A percentile compares a stretch with the other conserved stretches of the same genome.
Conservation (phyloP, 768 basidiomycete species). For the Paxillus rubicundulus region DNA sequence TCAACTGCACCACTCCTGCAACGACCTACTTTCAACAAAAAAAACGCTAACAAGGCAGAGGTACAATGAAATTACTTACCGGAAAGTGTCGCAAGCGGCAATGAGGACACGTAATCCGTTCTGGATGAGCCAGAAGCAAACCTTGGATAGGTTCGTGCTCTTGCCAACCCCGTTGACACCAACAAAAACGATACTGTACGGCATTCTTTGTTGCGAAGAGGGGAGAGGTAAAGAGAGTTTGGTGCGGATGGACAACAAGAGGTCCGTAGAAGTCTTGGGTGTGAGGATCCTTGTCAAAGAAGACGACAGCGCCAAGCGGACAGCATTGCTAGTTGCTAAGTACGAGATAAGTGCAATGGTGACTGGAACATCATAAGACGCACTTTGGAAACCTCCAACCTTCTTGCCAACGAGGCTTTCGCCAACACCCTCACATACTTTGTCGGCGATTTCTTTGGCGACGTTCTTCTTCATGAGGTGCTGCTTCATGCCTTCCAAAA, state of each 20-base stretch:
- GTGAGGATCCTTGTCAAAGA: conserved; percentile 93
- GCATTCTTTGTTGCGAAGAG: conserved; percentile 73
- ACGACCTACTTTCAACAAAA: background rate
- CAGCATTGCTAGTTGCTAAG: conserved; percentile 79
- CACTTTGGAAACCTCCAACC: conserved; percentile 87
- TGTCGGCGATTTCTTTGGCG: conserved; percentile 91
- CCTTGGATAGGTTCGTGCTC: conserved; percentile 96
- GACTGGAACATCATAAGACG: conserved; percentile 18
- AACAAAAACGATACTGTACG: conserved; percentile 94
- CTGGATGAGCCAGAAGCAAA: conserved; percentile 98
- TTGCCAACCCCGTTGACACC: conserved; percentile 99
- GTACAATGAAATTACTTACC: conserved; percentile 41
- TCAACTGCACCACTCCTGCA: conserved; percentile 93
- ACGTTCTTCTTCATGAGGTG: conserved; percentile 99
- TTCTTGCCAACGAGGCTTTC: conserved; percentile 87
- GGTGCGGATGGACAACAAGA: conserved; percentile 87
- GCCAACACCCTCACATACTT: conserved; percentile 93
- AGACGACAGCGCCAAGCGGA: conserved; percentile 77
- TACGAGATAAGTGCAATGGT: conserved; percentile 6
- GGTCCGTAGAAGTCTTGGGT: conserved; percentile 95
- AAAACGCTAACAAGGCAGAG: background rate
- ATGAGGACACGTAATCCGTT: conserved; percentile 92
- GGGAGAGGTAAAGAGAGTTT: conserved; percentile 76
- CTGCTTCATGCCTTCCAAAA: conserved; percentile 92
- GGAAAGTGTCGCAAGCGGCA: conserved; percentile 97